Evolutionary conservation across 495 filamentous ascomycete species (phyloP).

Genomic region (Tuber brumale): DNA sequence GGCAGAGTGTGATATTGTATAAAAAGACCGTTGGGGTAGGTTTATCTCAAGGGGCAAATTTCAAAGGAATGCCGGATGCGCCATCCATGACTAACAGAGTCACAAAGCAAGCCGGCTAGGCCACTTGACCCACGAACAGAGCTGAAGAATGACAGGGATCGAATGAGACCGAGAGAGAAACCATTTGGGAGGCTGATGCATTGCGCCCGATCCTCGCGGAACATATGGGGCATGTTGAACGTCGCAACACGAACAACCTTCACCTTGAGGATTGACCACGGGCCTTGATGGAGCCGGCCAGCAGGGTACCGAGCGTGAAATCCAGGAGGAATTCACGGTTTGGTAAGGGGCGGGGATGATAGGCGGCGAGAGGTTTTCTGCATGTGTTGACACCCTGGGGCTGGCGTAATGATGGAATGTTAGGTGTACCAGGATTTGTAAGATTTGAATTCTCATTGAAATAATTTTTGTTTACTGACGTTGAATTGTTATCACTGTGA

Average conservation of each 20-base stretch:
- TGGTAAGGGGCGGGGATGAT: slow-evolving; percentile 51
- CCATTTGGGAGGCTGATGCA: slow-evolving; percentile 96
- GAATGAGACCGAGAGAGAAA: slow-evolving; percentile 98
- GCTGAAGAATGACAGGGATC: slow-evolving; percentile 93
- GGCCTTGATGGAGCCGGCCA: slow-evolving; percentile 83
- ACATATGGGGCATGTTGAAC: slow-evolving; percentile 88
- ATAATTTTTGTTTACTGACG: slow-evolving; percentile 21
- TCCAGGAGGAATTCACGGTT: slow-evolving; percentile 44
- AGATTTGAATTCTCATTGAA: slow-evolving; percentile 39
- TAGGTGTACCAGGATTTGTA: slow-evolving; percentile 96
- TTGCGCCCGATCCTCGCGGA: slow-evolving; percentile 81
- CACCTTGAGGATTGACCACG: slow-evolving; percentile 80
- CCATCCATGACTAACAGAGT: slow-evolving; percentile 69
- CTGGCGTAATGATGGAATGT: slow-evolving; percentile 99
- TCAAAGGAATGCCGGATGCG: slow-evolving; percentile 88
- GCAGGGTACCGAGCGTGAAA: slow-evolving; percentile 71
- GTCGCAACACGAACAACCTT: slow-evolving; percentile 83
- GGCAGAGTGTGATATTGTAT: slow-evolving; percentile 71
- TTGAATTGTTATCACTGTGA: slow-evolving; percentile 84
- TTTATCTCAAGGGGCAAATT: slow-evolving; percentile 68
- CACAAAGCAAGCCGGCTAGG: slow-evolving; percentile 88
- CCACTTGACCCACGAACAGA: slow-evolving; percentile 86
- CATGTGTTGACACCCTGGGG: slow-evolving; percentile 88
- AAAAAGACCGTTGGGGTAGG: slow-evolving; percentile 68
- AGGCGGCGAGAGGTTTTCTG: slow-evolving; percentile 80